Evolutionary conservation across 2,329 filamentous ascomycete genomes (phyloP).

Genomic region (Pyrenophora tritici-repentis): DNA sequence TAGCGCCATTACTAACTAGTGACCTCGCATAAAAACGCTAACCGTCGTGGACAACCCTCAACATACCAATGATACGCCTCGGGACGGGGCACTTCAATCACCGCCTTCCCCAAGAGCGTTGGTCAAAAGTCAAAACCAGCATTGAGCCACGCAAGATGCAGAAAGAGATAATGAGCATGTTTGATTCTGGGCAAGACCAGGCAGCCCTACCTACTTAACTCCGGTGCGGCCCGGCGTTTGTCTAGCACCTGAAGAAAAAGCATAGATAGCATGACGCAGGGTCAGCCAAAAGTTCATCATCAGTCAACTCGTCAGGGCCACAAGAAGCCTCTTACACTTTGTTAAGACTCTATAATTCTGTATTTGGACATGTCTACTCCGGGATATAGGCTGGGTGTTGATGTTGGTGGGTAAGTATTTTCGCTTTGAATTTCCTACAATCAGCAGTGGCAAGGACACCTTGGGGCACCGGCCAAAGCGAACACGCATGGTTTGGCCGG

Average conservation of each 20-base stretch:
- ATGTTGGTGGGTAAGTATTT: constrained; percentile 42
- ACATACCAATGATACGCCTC: neutral
- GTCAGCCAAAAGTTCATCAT: neutral
- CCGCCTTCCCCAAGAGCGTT: neutral
- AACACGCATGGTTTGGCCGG: constrained; percentile 1
- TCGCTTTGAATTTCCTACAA: neutral
- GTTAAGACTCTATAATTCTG: neutral
- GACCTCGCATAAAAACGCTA: constrained; percentile 3
- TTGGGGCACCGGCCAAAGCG: constrained; percentile 2
- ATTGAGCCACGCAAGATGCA: neutral
- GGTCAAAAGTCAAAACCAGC: neutral
- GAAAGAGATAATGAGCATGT: neutral
- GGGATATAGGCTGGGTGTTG: constrained; percentile 42
- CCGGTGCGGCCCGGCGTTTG: neutral
- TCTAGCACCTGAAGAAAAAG: constrained; percentile 1
- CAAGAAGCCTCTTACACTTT: neutral
- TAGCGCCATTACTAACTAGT: neutral
- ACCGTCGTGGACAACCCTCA: neutral
- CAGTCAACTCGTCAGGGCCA: neutral
- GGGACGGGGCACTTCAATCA: neutral
- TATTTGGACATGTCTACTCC: constrained; percentile 9
- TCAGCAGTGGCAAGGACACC: neutral
- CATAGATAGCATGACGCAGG: constrained; percentile 15
- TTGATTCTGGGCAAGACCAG: constrained; percentile 1
- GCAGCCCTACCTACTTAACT: neutral